phyloP scores from a whole-genome alignment of 1,284 basidiomycete species.

The Stygiomarasmius scandens region DNA sequence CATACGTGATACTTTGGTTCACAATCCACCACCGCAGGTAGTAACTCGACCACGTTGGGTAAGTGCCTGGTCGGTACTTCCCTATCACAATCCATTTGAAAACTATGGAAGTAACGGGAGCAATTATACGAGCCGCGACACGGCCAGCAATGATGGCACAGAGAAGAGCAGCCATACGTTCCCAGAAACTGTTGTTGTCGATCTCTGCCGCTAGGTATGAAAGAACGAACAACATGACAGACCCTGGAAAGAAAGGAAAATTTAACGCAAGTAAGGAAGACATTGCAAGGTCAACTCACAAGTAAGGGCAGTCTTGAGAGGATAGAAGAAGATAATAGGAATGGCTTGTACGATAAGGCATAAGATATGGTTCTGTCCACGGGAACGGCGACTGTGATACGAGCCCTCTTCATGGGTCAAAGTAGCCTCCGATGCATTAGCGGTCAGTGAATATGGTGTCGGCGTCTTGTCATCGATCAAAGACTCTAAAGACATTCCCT shows the following conservation, averaged over 20 bases:
- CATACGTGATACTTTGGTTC: constrained; percentile 40
- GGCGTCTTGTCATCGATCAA: constrained; percentile 5
- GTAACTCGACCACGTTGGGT: constrained; percentile 44
- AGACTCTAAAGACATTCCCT: constrained; percentile 5
- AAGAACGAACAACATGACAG: constrained; percentile 34
- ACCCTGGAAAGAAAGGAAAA: constrained; percentile 25
- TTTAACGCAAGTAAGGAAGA: neutral
- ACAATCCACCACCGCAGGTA: constrained; percentile 53
- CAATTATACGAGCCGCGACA: constrained; percentile 33
- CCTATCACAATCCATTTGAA: constrained; percentile 52
- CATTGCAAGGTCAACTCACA: constrained; percentile 29
- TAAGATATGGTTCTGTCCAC: constrained; percentile 40
- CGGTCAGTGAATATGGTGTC: constrained; percentile 1
- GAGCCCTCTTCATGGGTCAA: constrained; percentile 14
- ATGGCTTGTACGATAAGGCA: constrained; percentile 42
- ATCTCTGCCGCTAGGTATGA: constrained; percentile 32
- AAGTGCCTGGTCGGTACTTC: constrained; percentile 42
- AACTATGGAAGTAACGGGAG: constrained; percentile 39
- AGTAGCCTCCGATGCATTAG: constrained; percentile 11
- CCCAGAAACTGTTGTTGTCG: constrained; percentile 32
- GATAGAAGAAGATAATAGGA: constrained; percentile 46
- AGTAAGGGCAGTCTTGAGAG: constrained; percentile 43
- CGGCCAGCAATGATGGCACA: constrained; percentile 38
- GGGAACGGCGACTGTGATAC: constrained; percentile 5
- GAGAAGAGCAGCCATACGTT: constrained; percentile 35